A percentile compares a stretch with the other conserved stretches of the same genome.
These are phyloP conservation scores for Cutaneotrichosporon cutaneum DNA, from an alignment of 1,284 basidiomycete species.

Conservation along the genomic window DNA sequence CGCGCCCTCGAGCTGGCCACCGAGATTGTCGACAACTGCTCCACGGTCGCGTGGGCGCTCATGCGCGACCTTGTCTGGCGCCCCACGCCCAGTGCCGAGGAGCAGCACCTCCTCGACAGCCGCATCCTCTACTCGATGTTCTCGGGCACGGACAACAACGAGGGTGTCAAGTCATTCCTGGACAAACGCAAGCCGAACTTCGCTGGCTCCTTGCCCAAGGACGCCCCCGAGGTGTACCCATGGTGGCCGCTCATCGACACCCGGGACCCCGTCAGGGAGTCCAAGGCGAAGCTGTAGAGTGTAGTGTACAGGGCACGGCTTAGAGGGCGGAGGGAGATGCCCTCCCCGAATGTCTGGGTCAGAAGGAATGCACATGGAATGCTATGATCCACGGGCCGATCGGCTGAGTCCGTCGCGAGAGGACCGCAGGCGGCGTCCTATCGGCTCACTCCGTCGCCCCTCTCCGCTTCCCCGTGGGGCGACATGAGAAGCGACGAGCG, in stretches of 20 bases:
- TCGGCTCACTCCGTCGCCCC: too few relatives aligned
- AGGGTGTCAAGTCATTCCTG: constrained; percentile 23
- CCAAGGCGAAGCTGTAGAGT: constrained; percentile 4
- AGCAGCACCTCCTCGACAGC: constrained; percentile 27
- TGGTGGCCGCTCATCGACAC: constrained; percentile 21
- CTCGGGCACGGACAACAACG: constrained; percentile 17
- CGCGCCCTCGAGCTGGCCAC: constrained; percentile 21
- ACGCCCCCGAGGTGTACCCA: constrained; percentile 19
- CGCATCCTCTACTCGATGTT: constrained; percentile 20
- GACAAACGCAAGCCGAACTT: constrained; percentile 25
- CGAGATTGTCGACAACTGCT: constrained; percentile 19
- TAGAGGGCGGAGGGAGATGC: too few relatives aligned
- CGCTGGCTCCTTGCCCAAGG: constrained; percentile 12
- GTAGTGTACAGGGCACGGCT: too few relatives aligned
- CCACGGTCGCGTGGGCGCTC: constrained; percentile 13
- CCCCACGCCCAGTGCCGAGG: constrained; percentile 16
- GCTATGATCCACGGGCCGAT: too few relatives aligned
- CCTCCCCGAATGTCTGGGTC: too few relatives aligned
- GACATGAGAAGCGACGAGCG: too few relatives aligned
- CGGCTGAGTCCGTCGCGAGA: too few relatives aligned
- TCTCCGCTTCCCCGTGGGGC: too few relatives aligned
- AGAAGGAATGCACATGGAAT: too few relatives aligned
- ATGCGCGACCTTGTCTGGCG: constrained; percentile 22
- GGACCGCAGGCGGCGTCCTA: too few relatives aligned
- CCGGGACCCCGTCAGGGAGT: constrained; percentile 5